These are phyloP conservation scores for Trametes pubescens DNA, from an alignment of 1,284 basidiomycete species.

Conservation along the genomic window DNA sequence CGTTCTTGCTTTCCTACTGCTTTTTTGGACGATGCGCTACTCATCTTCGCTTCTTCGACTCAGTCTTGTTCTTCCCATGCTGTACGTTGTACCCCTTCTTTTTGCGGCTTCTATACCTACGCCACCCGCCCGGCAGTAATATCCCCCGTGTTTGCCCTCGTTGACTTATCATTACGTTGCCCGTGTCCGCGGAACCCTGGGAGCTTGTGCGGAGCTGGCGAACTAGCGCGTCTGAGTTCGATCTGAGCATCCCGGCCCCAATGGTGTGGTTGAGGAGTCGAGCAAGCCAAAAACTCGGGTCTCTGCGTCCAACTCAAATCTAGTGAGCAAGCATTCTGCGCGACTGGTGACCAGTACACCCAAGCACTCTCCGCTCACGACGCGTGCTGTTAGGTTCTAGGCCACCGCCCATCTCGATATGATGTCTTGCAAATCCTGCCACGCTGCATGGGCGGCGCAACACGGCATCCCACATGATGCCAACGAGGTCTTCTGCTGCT, in stretches of 20 bases:
- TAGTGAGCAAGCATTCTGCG: slow-evolving; percentile 2
- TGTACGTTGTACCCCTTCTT: slow-evolving; percentile 14
- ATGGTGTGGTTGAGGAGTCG: not conserved
- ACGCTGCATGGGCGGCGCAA: slow-evolving; percentile 7
- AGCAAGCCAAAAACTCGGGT: not conserved
- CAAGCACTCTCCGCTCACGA: slow-evolving; percentile 4
- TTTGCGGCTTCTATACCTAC: slow-evolving; percentile 17
- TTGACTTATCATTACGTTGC: slow-evolving; percentile 15
- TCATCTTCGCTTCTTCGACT: slow-evolving; percentile 5
- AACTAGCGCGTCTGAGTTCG: slow-evolving; percentile 2
- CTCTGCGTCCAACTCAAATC: slow-evolving; percentile 5
- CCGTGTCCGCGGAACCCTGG: slow-evolving; percentile 19
- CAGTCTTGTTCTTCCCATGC: not conserved
- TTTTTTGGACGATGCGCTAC: slow-evolving; percentile 4
- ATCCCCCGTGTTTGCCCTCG: slow-evolving; percentile 2
- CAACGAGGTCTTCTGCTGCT: not conserved
- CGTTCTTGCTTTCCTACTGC: not conserved
- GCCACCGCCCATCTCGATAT: slow-evolving; percentile 14
- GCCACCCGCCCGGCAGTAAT: slow-evolving; percentile 7
- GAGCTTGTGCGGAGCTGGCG: slow-evolving; percentile 15
- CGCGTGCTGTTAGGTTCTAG: slow-evolving; percentile 2
- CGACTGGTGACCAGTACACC: not conserved
- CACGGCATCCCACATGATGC: slow-evolving; percentile 12
- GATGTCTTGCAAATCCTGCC: not conserved
- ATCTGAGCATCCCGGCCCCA: slow-evolving; percentile 8